Percentiles rank a stretch among this genome's conserved stretches.
phyloP scores from a whole-genome alignment of 768 basidiomycete species.

The Agrocybe praecox region DNA sequence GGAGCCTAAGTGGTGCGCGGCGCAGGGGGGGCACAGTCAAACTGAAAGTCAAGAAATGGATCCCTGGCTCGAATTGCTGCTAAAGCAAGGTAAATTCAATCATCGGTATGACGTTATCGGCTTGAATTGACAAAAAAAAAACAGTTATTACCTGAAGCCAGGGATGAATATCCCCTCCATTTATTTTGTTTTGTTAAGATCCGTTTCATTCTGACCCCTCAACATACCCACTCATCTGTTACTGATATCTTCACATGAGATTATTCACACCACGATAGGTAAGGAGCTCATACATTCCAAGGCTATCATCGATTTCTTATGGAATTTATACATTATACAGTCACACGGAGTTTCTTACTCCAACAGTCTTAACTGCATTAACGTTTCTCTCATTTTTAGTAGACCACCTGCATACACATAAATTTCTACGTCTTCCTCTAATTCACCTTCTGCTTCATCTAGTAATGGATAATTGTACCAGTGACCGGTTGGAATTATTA shows the following conservation, averaged over 20 bases:
- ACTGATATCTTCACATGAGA: constrained; percentile 19
- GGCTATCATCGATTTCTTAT: constrained; percentile 13
- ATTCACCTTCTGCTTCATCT: constrained; percentile 28
- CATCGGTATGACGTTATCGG: background rate
- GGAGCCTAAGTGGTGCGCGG: constrained; percentile 73
- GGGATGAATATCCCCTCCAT: constrained; percentile 1
- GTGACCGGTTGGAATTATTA: constrained; percentile 21
- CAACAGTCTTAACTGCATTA: constrained; percentile 12
- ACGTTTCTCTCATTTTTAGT: constrained; percentile 19
- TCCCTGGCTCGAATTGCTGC: constrained; percentile 72
- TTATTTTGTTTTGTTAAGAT: constrained; percentile 7
- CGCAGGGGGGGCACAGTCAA: constrained; percentile 56
- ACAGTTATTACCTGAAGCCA: background rate
- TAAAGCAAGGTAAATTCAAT: constrained; percentile 30
- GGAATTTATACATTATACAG: constrained; percentile 7
- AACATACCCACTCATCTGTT: constrained; percentile 18
- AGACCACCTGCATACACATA: constrained; percentile 22
- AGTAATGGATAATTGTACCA: constrained; percentile 39
- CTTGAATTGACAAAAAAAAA: background rate
- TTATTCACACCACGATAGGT: constrained; percentile 21
- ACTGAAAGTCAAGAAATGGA: constrained; percentile 61
- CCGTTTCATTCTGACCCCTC: constrained; percentile 5
- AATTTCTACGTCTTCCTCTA: constrained; percentile 12
- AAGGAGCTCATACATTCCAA: background rate
- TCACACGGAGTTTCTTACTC: constrained; percentile 16